Percentiles rank a stretch among this genome's conserved stretches.
Conservation (phyloP, 257 asterid species). For the Knoxia roxburghii region DNA sequence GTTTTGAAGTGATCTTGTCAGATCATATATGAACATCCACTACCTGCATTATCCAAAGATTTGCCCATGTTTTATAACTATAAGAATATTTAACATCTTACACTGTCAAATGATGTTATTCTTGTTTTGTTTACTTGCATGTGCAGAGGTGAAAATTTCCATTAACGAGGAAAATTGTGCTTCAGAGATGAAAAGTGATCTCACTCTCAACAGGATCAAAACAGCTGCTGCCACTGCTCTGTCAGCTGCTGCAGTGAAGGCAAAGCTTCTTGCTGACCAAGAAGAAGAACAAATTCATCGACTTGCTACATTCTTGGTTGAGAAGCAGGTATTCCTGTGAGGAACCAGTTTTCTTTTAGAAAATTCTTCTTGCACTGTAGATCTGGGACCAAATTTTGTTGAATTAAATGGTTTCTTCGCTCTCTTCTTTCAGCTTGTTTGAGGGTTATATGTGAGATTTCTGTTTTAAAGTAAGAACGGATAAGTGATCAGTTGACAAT, state of each 20-base stretch:
- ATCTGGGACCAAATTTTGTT: not conserved
- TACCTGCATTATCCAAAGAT: slow-evolving; percentile 1
- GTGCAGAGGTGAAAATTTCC: slow-evolving; percentile 29
- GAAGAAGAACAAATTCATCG: slow-evolving; percentile 91
- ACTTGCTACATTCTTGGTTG: slow-evolving; percentile 63
- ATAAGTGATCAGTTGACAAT: not conserved
- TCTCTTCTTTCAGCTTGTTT: not conserved
- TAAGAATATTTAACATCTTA: not conserved
- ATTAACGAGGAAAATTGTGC: slow-evolving; percentile 32
- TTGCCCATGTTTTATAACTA: not conserved
- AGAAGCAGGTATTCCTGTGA: slow-evolving; percentile 63
- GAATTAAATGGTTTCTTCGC: not conserved
- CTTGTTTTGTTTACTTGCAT: slow-evolving; percentile 20
- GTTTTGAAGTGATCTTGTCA: not conserved
- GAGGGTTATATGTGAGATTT: not conserved
- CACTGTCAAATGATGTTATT: not conserved
- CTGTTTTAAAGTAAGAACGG: not conserved
- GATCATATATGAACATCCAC: not conserved
- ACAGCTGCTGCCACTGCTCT: slow-evolving; percentile 77
- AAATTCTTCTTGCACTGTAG: not conserved
- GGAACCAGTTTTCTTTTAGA: not conserved
- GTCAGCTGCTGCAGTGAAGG: slow-evolving; percentile 95
- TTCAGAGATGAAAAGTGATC: slow-evolving; percentile 28
- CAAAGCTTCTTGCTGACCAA: slow-evolving; percentile 87
- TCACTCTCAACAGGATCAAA: slow-evolving; percentile 45